A percentile compares a stretch with the other conserved stretches of the same genome.
phyloP scores from a whole-genome alignment of 805 yeast species.

The Cyberlindnera maclurae region DNA sequence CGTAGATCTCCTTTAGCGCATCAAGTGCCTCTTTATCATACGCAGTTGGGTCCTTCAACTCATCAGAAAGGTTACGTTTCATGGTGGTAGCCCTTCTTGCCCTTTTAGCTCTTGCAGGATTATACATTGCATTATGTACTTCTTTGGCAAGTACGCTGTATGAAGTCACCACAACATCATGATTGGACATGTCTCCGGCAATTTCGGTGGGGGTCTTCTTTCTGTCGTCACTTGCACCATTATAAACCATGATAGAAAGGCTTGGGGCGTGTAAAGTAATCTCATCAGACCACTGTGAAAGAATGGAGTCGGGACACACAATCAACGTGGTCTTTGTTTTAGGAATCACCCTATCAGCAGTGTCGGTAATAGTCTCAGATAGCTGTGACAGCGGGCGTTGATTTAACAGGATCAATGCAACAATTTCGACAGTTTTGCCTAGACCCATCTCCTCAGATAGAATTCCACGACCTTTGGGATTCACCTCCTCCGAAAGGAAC shows the following conservation, averaged over 20 bases:
- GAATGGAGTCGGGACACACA: constrained; percentile 78
- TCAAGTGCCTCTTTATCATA: constrained; percentile 4
- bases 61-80: background rate
- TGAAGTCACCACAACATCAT: constrained; percentile 77
- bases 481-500: constrained; percentile 23
- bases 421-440: constrained; percentile 87
- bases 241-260: constrained; percentile 55
- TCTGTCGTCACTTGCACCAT: constrained; percentile 42
- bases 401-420: constrained; percentile 58
- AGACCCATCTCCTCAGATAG: constrained; percentile 96
- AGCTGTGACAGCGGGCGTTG: constrained; percentile 34
- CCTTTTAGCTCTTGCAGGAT: constrained; percentile 36
- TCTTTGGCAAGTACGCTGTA: constrained; percentile 68
- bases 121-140: constrained; percentile 69
- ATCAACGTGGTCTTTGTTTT: constrained; percentile 69
- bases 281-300: constrained; percentile 84
- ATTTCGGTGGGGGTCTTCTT: constrained; percentile 27
- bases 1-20: constrained; percentile 8
- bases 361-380: constrained; percentile 5
- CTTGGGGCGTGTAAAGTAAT: constrained; percentile 51
- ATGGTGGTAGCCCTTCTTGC: constrained; percentile 9
- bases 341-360: constrained; percentile 16
- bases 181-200: constrained; percentile 47
- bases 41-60: background rate
- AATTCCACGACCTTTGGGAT: constrained; percentile 38